Evolutionary conservation across 1,284 basidiomycete species (phyloP).

Genomic region (Cutaneotrichosporon dermatis): DNA sequence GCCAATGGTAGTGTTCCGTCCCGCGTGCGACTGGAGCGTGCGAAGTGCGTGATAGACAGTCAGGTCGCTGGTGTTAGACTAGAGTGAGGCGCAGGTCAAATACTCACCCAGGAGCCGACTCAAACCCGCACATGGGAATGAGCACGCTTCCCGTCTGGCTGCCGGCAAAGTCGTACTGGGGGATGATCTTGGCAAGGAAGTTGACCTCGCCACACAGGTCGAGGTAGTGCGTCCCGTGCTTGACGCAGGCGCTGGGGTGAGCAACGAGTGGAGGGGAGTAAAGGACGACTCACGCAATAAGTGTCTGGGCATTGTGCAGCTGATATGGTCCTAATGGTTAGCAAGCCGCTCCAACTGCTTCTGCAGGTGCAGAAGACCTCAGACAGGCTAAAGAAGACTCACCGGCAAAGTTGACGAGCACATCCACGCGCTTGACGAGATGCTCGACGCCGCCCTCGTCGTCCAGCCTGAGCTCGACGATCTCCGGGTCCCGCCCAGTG

Average conservation of each 20-base stretch:
- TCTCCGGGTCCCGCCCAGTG: conserved; percentile 12
- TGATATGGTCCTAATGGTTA: conserved; percentile 22
- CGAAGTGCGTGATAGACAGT: conserved; percentile 57
- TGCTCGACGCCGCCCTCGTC: conserved; percentile 29
- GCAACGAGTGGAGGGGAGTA: neutral
- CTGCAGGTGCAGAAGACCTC: no score
- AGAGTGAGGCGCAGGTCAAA: neutral
- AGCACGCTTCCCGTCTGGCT: conserved; percentile 63
- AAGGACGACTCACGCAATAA: conserved; percentile 24
- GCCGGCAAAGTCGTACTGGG: conserved; percentile 62
- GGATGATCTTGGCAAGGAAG: conserved; percentile 57
- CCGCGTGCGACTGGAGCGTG: conserved; percentile 42
- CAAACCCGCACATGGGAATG: conserved; percentile 65
- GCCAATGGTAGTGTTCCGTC: conserved; percentile 45
- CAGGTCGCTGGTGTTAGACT: conserved; percentile 51
- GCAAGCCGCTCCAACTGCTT: no score
- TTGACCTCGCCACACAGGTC: conserved; percentile 60
- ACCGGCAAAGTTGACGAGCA: conserved; percentile 39
- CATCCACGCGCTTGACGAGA: conserved; percentile 29
- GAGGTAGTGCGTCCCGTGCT: conserved; percentile 59
- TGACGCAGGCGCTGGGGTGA: conserved; percentile 53
- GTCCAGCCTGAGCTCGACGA: conserved; percentile 25
- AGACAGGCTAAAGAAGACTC: no score
- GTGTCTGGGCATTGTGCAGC: conserved; percentile 33
- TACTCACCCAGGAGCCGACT: conserved; percentile 62